Base-by-base conservation (phyloP, 352 stramenopile species). In the Blastocystis sp. region DNA sequence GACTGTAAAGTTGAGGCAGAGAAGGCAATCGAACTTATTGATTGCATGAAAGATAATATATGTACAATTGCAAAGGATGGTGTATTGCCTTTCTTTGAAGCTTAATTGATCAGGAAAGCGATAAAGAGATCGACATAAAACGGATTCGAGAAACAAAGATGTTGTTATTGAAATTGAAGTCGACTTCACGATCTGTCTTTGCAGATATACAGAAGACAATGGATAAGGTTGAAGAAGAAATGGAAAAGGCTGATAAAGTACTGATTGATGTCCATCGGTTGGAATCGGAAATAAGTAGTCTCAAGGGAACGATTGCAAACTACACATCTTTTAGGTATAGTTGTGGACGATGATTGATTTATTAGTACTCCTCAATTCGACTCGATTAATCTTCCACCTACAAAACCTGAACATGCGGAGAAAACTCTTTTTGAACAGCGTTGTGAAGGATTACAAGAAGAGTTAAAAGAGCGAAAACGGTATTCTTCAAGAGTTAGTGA, bases 401-500 rank as follows among this genome's bases (percentile, higher is more conserved):
- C n/a, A 6, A 42, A 14, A 51, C 46, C 37, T 29, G 42, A 35
- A 27, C 54, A 14, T 46, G 7, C 29, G 0, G 71, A 65, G 49
- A 83, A 65, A 43, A 65, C 71, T 4, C 29, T 83, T 2, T 83
- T 67, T n/a, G 29, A 65, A 16, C 63, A 65, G 1, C 71, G 51
- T 14, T 39, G 46, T 51, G 71, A 65, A 37, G 49, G 37, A 0
- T 27, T 83, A 24, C n/a, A 83, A 35, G 21, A 67, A 11, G 71
- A 83, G 71, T 52, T 66, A 54, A 67, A 66, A 24, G 51, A 83
- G n/a, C 71, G 71, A 11, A 83, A 83, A 46, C 27, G 51, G 71
- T 83, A 19, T 7, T 1, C 27, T 16, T 42, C 29, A 21, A 24
- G 21, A 51, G 6, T 24, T 0, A 49, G 16, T 83, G 12, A 66